These are phyloP conservation scores for Stevia rebaudiana DNA, from an alignment of 140 eudicot genomes.

Conservation along the genomic window DNA sequence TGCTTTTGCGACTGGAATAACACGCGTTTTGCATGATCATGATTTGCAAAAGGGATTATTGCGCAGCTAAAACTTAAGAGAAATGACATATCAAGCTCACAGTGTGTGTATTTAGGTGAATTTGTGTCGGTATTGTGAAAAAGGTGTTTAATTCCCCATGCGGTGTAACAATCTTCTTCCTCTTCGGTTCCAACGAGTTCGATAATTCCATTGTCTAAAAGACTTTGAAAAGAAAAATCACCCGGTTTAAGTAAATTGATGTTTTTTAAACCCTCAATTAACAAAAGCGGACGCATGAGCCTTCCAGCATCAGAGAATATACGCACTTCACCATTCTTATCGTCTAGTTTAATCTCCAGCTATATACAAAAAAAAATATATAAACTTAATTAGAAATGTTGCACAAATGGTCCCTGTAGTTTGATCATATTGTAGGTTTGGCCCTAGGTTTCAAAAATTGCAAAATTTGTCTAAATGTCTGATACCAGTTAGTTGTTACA, in stretches of 20 bases:
- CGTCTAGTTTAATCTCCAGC: constrained; percentile 79
- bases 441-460: no score
- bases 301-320: constrained; percentile 92
- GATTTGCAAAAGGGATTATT: constrained; percentile 72
- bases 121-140: constrained; percentile 26
- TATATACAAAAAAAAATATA: constrained; percentile 23
- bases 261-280: constrained; percentile 47
- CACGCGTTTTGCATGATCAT: constrained; percentile 80
- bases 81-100: constrained; percentile 75
- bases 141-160: constrained; percentile 73
- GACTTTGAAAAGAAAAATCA: constrained; percentile 58
- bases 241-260: constrained; percentile 33
- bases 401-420: no score
- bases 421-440: no score
- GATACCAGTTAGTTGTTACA: no score
- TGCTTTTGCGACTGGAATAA: constrained; percentile 82
- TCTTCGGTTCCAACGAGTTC: constrained; percentile 89
- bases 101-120: constrained; percentile 68
- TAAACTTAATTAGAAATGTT: no score
- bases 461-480: no score
- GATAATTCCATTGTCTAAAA: constrained; percentile 60
- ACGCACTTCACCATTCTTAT: constrained; percentile 67
- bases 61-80: constrained; percentile 75
- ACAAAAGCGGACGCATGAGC: constrained; percentile 81
- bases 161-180: constrained; percentile 84